Evolutionary conservation across 2,329 filamentous ascomycete species (phyloP), one percentile per base, ranked within the genome.

Genomic region (Trichocomaceae sp.): DNA sequence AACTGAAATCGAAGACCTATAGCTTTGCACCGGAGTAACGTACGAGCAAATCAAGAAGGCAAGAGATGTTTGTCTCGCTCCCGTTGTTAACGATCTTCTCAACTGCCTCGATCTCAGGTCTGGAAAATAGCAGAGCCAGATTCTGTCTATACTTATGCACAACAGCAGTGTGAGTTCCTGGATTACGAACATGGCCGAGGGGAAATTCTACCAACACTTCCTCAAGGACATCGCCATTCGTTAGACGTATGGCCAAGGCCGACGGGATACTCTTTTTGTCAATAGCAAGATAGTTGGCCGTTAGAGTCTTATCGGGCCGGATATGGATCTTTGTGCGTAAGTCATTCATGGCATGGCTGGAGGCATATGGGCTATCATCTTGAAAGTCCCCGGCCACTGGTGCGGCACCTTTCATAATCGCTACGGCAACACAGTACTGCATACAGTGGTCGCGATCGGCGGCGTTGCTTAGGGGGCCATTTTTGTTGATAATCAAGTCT

Each of bases 131-230:
- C 12, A 47, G 44, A 3, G 29, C 31, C 45, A 66, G 56, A 46
- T 67, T 67, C 50, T 50, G 57, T 44, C 45, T 47, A 10, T 59
- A 59, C 50, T 68, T 68, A 29, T 52, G 52, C 26, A 55, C 51
- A 2, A 66, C 61, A 10, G 49, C 20, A 6, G 33, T 46, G 22
- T 59, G 22, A 10, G 65, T 67, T 8, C 61, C 57, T 1, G 23
- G 31, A 22, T 60, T 50, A 44, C 54, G 53, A 7, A 48, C 52
- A 52, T 67, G 61, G 4, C 65, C 65, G 10, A 60, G 55, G 0
- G 73, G 72, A 61, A 70, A 75, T 61, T 75, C 55, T 12, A 68
- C 57, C 0, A 65, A 42, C 12, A 62, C 58, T 37, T 68, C 66
- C 5, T 60, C 57, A 1, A 66, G 37, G 15, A 47, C 26, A 7